phyloP scores from a whole-genome alignment of 2,329 filamentous ascomycete genomes.

The Claviceps sp. region DNA sequence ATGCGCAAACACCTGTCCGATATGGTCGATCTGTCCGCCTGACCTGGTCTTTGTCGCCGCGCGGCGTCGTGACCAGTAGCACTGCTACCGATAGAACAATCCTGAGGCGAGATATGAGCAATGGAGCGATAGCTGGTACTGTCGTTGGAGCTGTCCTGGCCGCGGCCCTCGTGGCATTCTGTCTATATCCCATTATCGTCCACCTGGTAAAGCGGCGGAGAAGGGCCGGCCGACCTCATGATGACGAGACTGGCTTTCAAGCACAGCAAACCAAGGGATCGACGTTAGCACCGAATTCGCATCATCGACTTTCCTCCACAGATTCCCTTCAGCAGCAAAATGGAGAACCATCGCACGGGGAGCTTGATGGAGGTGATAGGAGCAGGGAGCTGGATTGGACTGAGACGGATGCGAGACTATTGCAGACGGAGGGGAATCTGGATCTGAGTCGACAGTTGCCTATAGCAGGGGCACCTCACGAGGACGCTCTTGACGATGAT shows the following conservation, averaged over 20 bases:
- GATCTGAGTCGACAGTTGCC: neutral
- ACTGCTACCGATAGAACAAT: slow-evolving; percentile 8
- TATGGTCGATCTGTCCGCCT: neutral
- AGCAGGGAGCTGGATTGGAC: slow-evolving; percentile 16
- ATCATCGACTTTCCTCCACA: slow-evolving; percentile 22
- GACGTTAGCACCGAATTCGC: slow-evolving; percentile 9
- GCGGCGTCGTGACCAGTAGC: neutral
- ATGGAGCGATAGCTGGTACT: slow-evolving; percentile 25
- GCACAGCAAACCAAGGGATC: slow-evolving; percentile 7
- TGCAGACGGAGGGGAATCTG: neutral
- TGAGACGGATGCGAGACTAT: slow-evolving; percentile 7
- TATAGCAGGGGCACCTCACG: neutral
- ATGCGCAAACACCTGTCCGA: neutral
- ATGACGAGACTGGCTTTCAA: slow-evolving; percentile 18
- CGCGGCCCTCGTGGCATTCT: slow-evolving; percentile 20
- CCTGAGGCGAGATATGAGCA: slow-evolving; percentile 16
- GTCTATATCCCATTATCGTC: slow-evolving; percentile 26
- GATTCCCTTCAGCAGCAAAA: slow-evolving; percentile 22
- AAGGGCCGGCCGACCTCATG: slow-evolving; percentile 11
- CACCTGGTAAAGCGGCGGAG: slow-evolving; percentile 17
- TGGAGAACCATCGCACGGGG: slow-evolving; percentile 16
- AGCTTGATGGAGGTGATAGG: slow-evolving; percentile 6
- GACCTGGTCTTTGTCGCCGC: neutral
- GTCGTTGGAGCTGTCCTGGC: slow-evolving; percentile 23
- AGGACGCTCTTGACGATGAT: slow-evolving; percentile 5